Percentiles rank a stretch among this genome's conserved stretches.
Conservation (phyloP, 169 alveolate species). For the Amoebophrya sp. region DNA sequence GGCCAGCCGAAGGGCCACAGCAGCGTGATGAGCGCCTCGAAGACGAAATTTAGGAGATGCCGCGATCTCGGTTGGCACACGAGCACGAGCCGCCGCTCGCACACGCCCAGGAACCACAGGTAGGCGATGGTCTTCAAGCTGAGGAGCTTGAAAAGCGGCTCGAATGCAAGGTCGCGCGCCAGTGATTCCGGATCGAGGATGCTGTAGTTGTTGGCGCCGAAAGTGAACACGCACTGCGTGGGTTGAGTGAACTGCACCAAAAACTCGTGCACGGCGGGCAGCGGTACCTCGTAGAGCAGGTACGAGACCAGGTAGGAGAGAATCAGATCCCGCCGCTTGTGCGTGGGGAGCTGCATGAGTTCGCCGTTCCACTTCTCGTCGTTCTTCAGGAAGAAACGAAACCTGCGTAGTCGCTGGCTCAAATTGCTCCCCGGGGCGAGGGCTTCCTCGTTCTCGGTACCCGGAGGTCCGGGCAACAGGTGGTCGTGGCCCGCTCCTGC, state of each 20-base stretch:
- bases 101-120: neutral
- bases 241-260: neutral
- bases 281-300: neutral
- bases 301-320: neutral
- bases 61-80: no score
- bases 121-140: neutral
- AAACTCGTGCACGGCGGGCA: neutral
- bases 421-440: no score
- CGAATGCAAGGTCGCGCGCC: neutral
- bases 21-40: no score
- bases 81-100: neutral
- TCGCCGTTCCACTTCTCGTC: no score
- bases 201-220: neutral
- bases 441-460: no score
- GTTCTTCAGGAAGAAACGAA: no score
- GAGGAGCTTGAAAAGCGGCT: neutral
- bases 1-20: no score
- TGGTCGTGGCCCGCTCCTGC: no score
- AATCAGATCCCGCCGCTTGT: neutral
- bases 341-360: no score
- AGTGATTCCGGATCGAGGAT: neutral
- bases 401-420: no score
- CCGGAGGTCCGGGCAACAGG: no score
- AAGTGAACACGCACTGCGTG: neutral
- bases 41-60: no score